These are phyloP conservation scores for Gaultheria prostrata DNA, from an alignment of 148 eudicot genomes.

Conservation along the genomic window DNA sequence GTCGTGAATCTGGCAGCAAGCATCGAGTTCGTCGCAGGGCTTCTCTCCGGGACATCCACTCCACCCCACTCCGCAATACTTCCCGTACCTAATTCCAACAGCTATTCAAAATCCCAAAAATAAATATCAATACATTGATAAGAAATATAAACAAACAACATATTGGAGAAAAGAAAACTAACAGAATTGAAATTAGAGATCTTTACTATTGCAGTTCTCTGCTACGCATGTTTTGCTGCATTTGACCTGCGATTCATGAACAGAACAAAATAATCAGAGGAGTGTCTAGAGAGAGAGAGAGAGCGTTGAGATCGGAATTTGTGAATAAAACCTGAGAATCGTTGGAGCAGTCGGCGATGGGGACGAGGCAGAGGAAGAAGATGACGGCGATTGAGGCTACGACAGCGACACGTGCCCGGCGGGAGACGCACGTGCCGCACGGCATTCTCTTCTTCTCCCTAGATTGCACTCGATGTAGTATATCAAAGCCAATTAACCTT, in stretches of 20 bases:
- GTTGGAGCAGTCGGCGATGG: slow-evolving; percentile 31
- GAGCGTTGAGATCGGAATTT: slow-evolving; percentile 2
- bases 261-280: not conserved
- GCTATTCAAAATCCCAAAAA: slow-evolving; percentile 32
- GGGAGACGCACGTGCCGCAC: slow-evolving; percentile 19
- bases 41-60: slow-evolving; percentile 88
- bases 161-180: not conserved
- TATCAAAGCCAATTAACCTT: not conserved
- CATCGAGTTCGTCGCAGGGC: slow-evolving; percentile 93
- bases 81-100: slow-evolving; percentile 84
- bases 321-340: slow-evolving; percentile 41
- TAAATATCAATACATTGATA: not conserved
- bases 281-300: not conserved
- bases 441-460: slow-evolving; percentile 14
- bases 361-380: slow-evolving; percentile 29
- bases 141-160: not conserved
- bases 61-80: slow-evolving; percentile 94
- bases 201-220: slow-evolving; percentile 65
- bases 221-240: slow-evolving; percentile 80
- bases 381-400: slow-evolving; percentile 17
- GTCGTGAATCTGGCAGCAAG: slow-evolving; percentile 89
- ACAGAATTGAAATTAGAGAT: not conserved
- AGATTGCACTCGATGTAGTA: not conserved
- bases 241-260: slow-evolving; percentile 38
- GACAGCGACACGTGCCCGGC: slow-evolving; percentile 16